Conservation (phyloP, 257 asterid genomes). For the Orobanche coerulescens region DNA sequence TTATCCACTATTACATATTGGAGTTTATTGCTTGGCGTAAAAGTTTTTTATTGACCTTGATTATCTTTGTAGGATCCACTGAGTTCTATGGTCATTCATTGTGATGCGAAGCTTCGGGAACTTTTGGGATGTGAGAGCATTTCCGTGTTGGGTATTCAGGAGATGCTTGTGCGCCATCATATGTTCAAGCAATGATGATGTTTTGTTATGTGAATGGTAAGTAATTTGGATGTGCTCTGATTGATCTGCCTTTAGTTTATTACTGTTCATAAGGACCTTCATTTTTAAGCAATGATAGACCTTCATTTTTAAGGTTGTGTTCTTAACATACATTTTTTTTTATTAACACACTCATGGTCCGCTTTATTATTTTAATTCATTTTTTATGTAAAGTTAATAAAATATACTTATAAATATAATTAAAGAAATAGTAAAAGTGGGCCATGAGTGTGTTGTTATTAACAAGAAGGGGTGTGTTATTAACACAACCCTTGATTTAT, state of each 20-base stretch:
- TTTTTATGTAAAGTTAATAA: too few relatives aligned
- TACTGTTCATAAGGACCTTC: neutral
- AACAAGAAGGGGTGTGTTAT: too few relatives aligned
- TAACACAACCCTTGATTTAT: neutral
- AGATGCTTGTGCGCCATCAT: slow-evolving; percentile 46
- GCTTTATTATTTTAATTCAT: too few relatives aligned
- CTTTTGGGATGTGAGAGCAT: slow-evolving; percentile 51
- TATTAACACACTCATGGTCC: too few relatives aligned
- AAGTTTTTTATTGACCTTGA: slow-evolving; percentile 11
- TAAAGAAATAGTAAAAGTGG: too few relatives aligned
- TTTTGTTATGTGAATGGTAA: slow-evolving; percentile 31
- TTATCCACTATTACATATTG: neutral
- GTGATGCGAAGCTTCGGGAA: slow-evolving; percentile 50
- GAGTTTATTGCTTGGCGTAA: neutral
- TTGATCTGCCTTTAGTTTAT: neutral
- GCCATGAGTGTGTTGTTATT: too few relatives aligned
- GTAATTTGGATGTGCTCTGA: slow-evolving; percentile 10
- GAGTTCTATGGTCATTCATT: slow-evolving; percentile 41
- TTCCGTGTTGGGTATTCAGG: slow-evolving; percentile 47
- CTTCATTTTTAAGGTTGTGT: too few relatives aligned
- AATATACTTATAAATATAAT: too few relatives aligned
- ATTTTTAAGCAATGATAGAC: neutral
- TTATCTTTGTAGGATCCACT: slow-evolving; percentile 38
- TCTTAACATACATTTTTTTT: too few relatives aligned
- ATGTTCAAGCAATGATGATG: slow-evolving; percentile 32